These are phyloP conservation scores for Pseudocercospora macadamiae DNA, from an alignment of 2,329 filamentous ascomycete genomes.

Conservation along the genomic window DNA sequence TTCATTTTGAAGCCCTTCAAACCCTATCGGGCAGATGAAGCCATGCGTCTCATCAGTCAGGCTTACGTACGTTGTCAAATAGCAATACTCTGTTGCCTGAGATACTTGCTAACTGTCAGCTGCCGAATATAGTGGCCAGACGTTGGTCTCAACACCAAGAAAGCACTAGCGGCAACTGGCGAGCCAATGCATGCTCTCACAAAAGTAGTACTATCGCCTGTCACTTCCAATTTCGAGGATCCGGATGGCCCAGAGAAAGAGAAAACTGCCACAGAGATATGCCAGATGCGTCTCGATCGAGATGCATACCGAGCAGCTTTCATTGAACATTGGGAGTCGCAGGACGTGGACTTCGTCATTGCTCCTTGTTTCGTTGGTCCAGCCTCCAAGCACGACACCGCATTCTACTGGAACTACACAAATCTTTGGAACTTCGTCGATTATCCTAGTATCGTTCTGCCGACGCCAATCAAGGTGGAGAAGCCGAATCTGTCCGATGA, in stretches of 20 bases:
- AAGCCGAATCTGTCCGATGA: background rate
- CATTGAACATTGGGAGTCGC: constrained; percentile 20
- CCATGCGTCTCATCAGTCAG: constrained; percentile 19
- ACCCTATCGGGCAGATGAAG: constrained; percentile 15
- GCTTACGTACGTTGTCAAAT: too few species aligned
- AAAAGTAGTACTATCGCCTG: constrained; percentile 19
- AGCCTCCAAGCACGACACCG: constrained; percentile 22
- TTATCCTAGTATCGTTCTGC: constrained; percentile 23
- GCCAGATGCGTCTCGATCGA: constrained; percentile 14
- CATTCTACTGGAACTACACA: constrained; percentile 26
- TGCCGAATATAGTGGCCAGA: constrained; percentile 25
- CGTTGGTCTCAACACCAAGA: constrained; percentile 8
- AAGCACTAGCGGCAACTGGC: background rate
- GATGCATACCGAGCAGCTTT: constrained; percentile 23
- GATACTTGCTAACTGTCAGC: too few species aligned
- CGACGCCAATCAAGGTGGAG: constrained; percentile 19
- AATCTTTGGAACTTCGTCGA: constrained; percentile 27
- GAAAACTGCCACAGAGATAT: constrained; percentile 22
- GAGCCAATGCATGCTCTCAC: constrained; percentile 12
- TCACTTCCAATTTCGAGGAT: constrained; percentile 10
- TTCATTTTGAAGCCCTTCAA: constrained; percentile 24
- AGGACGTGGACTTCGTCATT: constrained; percentile 25
- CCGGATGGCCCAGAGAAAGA: constrained; percentile 14
- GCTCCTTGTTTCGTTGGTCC: constrained; percentile 25
- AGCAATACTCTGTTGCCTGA: too few species aligned